Evolutionary conservation across 2,329 filamentous ascomycete genomes (phyloP).

Genomic region (Lachnellula subtilissima): DNA sequence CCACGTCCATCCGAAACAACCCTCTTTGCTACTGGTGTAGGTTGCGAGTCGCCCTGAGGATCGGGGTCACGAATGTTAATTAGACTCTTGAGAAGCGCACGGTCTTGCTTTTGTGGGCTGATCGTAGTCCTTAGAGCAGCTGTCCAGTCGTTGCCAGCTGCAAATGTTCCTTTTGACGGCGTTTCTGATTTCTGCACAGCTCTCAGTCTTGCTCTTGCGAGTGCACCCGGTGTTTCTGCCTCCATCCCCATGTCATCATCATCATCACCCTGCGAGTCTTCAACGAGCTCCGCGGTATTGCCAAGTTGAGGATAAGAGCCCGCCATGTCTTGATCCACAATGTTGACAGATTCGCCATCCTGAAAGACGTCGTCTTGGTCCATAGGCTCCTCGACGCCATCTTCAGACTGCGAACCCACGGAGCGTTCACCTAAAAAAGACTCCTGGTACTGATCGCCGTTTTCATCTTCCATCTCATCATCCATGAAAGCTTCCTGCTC

Average conservation of each 20-base stretch:
- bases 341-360: constrained; percentile 73
- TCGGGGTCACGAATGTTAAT: constrained; percentile 28
- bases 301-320: constrained; percentile 70
- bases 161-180: constrained; percentile 55
- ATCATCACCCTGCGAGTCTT: constrained; percentile 45
- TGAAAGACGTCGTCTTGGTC: constrained; percentile 61
- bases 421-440: constrained; percentile 94
- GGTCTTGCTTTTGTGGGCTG: constrained; percentile 88
- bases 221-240: constrained; percentile 53
- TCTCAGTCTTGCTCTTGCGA: constrained; percentile 59
- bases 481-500: constrained; percentile 52
- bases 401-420: constrained; percentile 68
- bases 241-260: constrained; percentile 43
- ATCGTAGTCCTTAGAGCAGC: constrained; percentile 91
- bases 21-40: constrained; percentile 34
- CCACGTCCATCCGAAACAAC: constrained; percentile 46
- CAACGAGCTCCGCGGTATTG: constrained; percentile 70
- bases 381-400: constrained; percentile 49
- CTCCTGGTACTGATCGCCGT: constrained; percentile 43
- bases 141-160: constrained; percentile 77
- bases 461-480: constrained; percentile 44
- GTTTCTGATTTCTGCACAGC: constrained; percentile 56
- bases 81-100: constrained; percentile 60
- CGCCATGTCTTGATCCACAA: constrained; percentile 67
- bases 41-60: constrained; percentile 47